Evolutionary conservation across 805 yeast genomes (phyloP).

Genomic region (Schwanniomyces polymorphus): DNA sequence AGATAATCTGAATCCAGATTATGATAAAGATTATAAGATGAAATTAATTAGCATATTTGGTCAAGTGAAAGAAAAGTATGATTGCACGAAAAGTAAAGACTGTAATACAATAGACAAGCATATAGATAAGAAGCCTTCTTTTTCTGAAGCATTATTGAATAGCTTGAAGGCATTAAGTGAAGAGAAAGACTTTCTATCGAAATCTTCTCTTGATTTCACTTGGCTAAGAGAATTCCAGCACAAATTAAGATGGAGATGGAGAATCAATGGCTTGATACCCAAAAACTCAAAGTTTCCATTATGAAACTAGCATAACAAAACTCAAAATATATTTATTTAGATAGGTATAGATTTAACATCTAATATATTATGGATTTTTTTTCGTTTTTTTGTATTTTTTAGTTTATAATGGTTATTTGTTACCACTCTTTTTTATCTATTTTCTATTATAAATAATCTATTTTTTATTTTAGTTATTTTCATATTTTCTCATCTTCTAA

Average conservation of each 20-base stretch:
- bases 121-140: background rate
- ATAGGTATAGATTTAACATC: background rate
- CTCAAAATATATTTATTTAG: background rate
- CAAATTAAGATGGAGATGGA: conserved; percentile 22
- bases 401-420: too few relatives aligned
- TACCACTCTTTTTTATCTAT: too few relatives aligned
- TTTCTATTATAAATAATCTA: too few relatives aligned
- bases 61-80: conserved; percentile 17
- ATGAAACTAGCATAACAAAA: background rate
- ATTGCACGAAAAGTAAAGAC: background rate
- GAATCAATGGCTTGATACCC: conserved; percentile 21
- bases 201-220: background rate
- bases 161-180: background rate
- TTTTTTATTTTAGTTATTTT: too few relatives aligned
- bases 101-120: background rate
- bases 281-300: background rate
- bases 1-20: background rate
- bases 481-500: too few relatives aligned
- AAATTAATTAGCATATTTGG: conserved; percentile 19
- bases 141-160: conserved; percentile 3
- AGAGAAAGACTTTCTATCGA: background rate
- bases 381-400: too few relatives aligned
- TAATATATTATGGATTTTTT: background rate
- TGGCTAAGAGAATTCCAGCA: conserved; percentile 17
- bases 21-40: conserved; percentile 1